Base-by-base conservation (phyloP, 768 basidiomycete species). In the Hericium erinaceus region DNA sequence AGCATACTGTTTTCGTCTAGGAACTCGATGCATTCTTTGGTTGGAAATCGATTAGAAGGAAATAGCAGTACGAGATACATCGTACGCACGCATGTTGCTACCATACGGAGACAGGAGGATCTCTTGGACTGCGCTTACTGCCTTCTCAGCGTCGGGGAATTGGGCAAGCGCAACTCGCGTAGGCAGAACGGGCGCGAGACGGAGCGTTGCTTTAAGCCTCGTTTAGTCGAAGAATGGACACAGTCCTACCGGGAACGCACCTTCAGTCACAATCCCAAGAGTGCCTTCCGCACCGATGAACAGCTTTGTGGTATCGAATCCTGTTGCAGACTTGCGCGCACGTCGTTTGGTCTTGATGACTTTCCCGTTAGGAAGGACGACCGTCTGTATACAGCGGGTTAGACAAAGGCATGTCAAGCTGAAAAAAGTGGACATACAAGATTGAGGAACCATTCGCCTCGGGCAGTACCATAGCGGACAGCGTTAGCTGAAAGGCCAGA, bases 231-330 rank as follows among this genome's bases (percentile, higher is more conserved):
- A 16, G 16, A 11, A 48, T 40, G 39, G n/a, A 55, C 11, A 55
- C 18, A 37, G 26, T 22, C 12, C 39, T 28, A 20, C 11, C 52
- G 11, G n/a, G 46, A 33, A 54, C 63, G 51, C 55, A 80, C 87
- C 86, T 74, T 94, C 92, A 0, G 89, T 92, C n/a, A 95, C 82
- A 61, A 95, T 87, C 3, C 92, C 92, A 48, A 94, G 69, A 0
- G 92, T 95, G 6, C 92, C 92, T 69, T 94, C 92, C 2, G 90
- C 89, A 4, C 92, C 92, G 51, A 94, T 87, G 72, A 94, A 93
- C 2, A 93, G 69, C 67, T 94, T 94, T 0, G 89, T 93, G 1
- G 80, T 78, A 65, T 95, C 93, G 65, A 88, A 94, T 0, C 93
- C 93, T 0, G 90, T 89, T 0, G 92, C 80, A 3, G 89, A 92